Conservation (phyloP, 129 eudicot species). For the Flaveria sonorensis region DNA sequence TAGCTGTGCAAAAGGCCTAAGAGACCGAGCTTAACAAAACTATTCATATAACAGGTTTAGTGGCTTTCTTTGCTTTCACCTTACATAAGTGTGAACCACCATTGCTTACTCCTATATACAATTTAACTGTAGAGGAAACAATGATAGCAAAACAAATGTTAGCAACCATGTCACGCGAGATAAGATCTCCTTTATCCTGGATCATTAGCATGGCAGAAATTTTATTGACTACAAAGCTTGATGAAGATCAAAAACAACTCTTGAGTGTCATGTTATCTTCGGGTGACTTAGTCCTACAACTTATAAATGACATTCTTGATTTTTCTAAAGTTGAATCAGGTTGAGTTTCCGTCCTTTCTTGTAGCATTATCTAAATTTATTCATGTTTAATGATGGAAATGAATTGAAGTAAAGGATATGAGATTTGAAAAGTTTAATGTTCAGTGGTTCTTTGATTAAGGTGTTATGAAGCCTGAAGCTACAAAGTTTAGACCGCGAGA, state of each 20-base stretch:
- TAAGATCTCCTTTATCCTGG: conserved; percentile 87
- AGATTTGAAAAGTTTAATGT: neutral
- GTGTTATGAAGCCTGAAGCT: conserved; percentile 95
- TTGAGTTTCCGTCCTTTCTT: conserved; percentile 39
- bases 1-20: conserved; percentile 90
- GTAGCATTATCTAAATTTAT: neutral
- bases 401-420: neutral
- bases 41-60: conserved; percentile 85
- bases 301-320: conserved; percentile 91
- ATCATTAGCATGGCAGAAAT: conserved; percentile 90
- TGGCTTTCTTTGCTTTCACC: conserved; percentile 14
- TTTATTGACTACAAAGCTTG: conserved; percentile 73
- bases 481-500: conserved; percentile 96
- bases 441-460: conserved; percentile 40
- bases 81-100: neutral
- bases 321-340: conserved; percentile 98
- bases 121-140: conserved; percentile 66
- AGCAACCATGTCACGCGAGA: conserved; percentile 99
- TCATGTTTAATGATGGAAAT: neutral
- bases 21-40: conserved; percentile 96
- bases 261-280: conserved; percentile 85
- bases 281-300: conserved; percentile 86
- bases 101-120: neutral
- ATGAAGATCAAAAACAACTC: conserved; percentile 73
- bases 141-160: conserved; percentile 97